Evolutionary conservation across 352 stramenopile species (phyloP).

Genomic region (Globisporangium takayamanum): DNA sequence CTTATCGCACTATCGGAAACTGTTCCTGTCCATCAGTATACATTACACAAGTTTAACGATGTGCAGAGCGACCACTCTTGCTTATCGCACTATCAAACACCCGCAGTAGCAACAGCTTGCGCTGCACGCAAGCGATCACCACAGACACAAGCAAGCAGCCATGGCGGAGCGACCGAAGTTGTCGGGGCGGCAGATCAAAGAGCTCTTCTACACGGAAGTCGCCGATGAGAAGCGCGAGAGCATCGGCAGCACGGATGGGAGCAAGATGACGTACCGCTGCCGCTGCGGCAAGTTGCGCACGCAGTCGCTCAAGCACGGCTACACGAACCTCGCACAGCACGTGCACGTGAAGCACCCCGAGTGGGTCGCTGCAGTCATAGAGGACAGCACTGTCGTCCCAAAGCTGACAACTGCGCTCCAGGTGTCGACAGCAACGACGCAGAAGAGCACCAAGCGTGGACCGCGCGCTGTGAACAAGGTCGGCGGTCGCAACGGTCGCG

Average conservation of each 20-base stretch:
- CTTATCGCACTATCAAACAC: too few relatives aligned
- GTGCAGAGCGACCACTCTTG: too few relatives aligned
- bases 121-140: too few relatives aligned
- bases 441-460: not conserved
- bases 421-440: not conserved
- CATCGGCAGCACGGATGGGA: not conserved
- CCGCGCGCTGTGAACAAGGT: not conserved
- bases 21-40: too few relatives aligned
- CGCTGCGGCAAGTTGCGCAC: conserved; percentile 54
- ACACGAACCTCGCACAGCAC: conserved; percentile 65
- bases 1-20: too few relatives aligned
- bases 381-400: conserved; percentile 18
- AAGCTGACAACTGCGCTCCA: conserved; percentile 8
- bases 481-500: not conserved
- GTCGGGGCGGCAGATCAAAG: conserved; percentile 36
- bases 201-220: conserved; percentile 43
- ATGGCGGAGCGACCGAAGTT: conserved; percentile 23
- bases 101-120: not conserved
- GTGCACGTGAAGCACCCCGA: conserved; percentile 56
- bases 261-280: conserved; percentile 38
- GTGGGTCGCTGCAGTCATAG: conserved; percentile 31
- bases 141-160: not conserved
- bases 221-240: conserved; percentile 1
- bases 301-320: conserved; percentile 47
- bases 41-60: too few relatives aligned